Conservation (phyloP, 2,329 filamentous ascomycete genomes). For the Paecilomyces sp. region DNA sequence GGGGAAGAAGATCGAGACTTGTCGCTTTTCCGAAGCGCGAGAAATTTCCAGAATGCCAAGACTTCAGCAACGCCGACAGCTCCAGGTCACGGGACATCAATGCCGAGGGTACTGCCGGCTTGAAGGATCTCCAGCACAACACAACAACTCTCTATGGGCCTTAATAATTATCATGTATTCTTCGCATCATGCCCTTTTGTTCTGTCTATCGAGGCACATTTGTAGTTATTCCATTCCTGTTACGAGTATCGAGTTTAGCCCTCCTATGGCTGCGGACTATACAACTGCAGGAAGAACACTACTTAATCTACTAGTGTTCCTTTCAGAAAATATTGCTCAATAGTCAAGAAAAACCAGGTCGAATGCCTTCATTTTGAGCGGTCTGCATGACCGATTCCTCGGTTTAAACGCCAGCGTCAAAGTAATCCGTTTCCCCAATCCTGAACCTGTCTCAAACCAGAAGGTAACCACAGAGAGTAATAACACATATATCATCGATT, state of each 20-base stretch:
- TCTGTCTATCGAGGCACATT: not conserved
- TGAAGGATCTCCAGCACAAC: not conserved
- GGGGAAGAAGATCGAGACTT: slow-evolving; percentile 27
- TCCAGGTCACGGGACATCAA: slow-evolving; percentile 4
- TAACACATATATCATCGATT: slow-evolving; percentile 6
- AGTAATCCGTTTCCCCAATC: not conserved
- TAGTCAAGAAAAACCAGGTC: not conserved
- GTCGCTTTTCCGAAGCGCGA: slow-evolving; percentile 14
- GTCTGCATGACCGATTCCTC: not conserved
- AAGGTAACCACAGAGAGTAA: slow-evolving; percentile 3
- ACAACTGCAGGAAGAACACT: not conserved
- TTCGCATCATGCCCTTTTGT: not conserved
- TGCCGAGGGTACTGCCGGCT: slow-evolving; percentile 21
- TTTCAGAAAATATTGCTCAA: not conserved
- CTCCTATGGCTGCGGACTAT: not conserved
- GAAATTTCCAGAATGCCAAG: slow-evolving; percentile 42
- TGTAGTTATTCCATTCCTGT: too few relatives aligned
- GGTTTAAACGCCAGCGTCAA: slow-evolving; percentile 1
- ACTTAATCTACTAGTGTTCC: not conserved
- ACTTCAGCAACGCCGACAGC: slow-evolving; percentile 16
- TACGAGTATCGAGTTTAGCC: not conserved
- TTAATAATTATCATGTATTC: too few relatives aligned
- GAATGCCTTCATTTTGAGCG: not conserved
- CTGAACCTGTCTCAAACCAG: not conserved
- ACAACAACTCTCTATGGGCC: not conserved